Evolutionary conservation across 1,284 basidiomycete species (phyloP).

Genomic region (Melanopsichium pennsylvanicum): DNA sequence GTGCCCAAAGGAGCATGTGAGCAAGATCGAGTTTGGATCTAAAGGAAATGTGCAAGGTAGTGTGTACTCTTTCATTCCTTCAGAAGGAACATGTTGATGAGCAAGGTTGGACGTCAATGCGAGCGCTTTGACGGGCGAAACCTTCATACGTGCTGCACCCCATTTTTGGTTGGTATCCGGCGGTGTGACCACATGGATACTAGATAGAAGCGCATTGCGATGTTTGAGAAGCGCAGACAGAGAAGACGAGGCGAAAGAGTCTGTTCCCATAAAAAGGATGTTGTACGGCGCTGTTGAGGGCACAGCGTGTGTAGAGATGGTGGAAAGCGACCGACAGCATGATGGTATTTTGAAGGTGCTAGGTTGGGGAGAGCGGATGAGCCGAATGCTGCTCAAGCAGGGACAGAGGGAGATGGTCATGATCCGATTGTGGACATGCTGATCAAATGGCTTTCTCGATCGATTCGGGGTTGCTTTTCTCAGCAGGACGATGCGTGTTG

Average conservation of each 20-base stretch:
- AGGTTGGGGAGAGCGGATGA: too few relatives aligned
- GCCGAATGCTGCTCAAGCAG: too few relatives aligned
- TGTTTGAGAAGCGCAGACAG: constrained; percentile 38
- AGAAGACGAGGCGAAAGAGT: constrained; percentile 43
- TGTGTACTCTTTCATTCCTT: constrained; percentile 26
- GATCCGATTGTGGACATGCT: too few relatives aligned
- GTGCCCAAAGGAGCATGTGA: constrained; percentile 92
- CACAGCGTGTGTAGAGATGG: neutral
- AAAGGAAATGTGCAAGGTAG: constrained; percentile 4
- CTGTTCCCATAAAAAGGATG: constrained; percentile 63
- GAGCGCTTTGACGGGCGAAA: constrained; percentile 51
- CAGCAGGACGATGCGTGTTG: too few relatives aligned
- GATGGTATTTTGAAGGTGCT: too few relatives aligned
- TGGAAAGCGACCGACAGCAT: too few relatives aligned
- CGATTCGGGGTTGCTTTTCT: too few relatives aligned
- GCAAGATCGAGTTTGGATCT: constrained; percentile 69
- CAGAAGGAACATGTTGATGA: constrained; percentile 25
- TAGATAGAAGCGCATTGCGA: constrained; percentile 2
- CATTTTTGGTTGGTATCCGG: constrained; percentile 67
- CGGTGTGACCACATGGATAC: constrained; percentile 71
- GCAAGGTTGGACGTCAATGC: constrained; percentile 34
- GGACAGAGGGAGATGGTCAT: too few relatives aligned
- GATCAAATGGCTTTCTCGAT: too few relatives aligned
- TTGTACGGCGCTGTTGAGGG: constrained; percentile 49
- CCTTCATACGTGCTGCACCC: constrained; percentile 56